These are phyloP conservation scores for Colletotrichum eremochloae DNA, from an alignment of 2,329 filamentous ascomycete genomes.

Conservation along the genomic window DNA sequence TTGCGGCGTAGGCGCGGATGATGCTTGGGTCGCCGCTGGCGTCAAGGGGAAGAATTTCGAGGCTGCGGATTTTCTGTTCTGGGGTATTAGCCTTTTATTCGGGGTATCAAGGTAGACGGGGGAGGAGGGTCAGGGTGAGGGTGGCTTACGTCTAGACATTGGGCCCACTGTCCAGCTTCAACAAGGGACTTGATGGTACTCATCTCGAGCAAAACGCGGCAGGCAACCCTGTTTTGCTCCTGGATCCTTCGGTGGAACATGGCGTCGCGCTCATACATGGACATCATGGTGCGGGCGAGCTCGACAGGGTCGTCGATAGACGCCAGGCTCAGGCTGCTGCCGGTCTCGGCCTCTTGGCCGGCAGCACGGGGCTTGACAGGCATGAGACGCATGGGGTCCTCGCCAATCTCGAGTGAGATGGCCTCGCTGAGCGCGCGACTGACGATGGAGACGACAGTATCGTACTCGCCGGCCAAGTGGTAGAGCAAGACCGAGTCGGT, in stretches of 20 bases:
- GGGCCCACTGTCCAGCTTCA: constrained; percentile 68
- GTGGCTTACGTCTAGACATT: constrained; percentile 69
- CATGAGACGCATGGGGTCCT: constrained; percentile 82
- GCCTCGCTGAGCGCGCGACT: constrained; percentile 92
- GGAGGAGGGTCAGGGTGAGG: neutral
- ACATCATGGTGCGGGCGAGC: constrained; percentile 72
- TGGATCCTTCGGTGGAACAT: constrained; percentile 72
- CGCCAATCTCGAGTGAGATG: constrained; percentile 86
- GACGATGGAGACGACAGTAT: constrained; percentile 91
- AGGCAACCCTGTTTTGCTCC: constrained; percentile 69
- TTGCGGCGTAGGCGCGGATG: constrained; percentile 84
- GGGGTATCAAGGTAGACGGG: neutral
- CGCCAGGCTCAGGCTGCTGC: constrained; percentile 72
- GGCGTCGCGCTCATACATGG: constrained; percentile 71
- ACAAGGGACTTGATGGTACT: constrained; percentile 71
- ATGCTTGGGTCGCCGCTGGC: constrained; percentile 80
- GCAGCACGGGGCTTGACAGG: constrained; percentile 80
- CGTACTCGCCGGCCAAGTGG: constrained; percentile 94
- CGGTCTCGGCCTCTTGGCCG: constrained; percentile 53
- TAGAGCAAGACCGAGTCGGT: constrained; percentile 96
- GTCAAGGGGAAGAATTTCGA: constrained; percentile 85
- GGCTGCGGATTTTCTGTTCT: constrained; percentile 75
- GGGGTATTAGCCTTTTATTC: constrained; percentile 15
- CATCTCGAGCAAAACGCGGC: constrained; percentile 70
- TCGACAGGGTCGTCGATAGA: constrained; percentile 72